Base-by-base conservation (phyloP, 441 rosid genomes). In the Mallotus repandus region DNA sequence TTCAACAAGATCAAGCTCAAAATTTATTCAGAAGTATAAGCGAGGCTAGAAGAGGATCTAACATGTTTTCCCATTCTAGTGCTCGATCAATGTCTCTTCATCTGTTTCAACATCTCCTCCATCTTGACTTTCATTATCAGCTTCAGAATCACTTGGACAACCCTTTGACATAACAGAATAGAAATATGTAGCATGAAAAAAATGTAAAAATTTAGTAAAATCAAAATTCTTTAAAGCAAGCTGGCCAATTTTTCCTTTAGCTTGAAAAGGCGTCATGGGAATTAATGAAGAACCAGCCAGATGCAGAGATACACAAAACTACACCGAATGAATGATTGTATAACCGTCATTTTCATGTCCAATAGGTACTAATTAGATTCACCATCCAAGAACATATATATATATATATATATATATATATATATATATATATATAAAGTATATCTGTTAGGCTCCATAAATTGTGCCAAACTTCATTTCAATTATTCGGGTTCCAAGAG, bases 111-210 rank as follows among this genome's bases (percentile, higher is more conserved):
- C 91, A 81, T 88, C 97, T 63, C 74, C 91, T 69, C 97, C 99
- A 80, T 89, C 91, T 79, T 87, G 94, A 81, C 98, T 94, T 77
- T 89, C 99, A 80, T 89, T 89, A 63, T 94, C 99, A 52, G 82
- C 98, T 73, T 91, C 97, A 74, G 93, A 85, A 75, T 88, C 99
- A 78, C 90, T 94, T 65, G 83, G 88, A 84, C 92, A 87, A 35
- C 92, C 99, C 81, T 92, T 94, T 32, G 99, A 94, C 93, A 92
- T 83, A 74, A 94, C 99, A 63, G 99, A 94, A 80, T 94, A 94
- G 89, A 94, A 92, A 88, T 94, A 96, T 94, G 90, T 67, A 43
- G 78, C 74, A 81, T 45, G 61, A 66, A 32, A 53, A 76, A 65
- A 63, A 70, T 66, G 55, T 72, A 15, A 76, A 66, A 68, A 54